Evolutionary conservation across 176 grass and related monocot species (phyloP), one percentile per base, ranked within the genome.

Genomic region (Paspalum notatum): DNA sequence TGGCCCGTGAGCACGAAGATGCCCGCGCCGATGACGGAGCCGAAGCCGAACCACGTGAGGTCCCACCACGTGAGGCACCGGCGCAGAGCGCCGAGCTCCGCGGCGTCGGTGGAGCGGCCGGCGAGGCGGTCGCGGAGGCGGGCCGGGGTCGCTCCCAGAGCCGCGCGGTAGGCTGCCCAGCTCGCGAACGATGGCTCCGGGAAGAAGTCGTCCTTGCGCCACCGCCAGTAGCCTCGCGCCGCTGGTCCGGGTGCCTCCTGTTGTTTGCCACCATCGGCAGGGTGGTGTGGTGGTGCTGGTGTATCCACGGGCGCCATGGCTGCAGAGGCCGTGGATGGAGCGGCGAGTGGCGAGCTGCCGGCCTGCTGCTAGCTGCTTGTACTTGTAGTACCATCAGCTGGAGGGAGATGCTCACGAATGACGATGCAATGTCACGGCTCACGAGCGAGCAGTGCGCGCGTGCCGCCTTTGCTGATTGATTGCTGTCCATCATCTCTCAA

Each of bases 1-100:
- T 91, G 83, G 0, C 92, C 92, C 0, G 92, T 91, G 49, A 94
- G 84, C 46, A 94, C 92, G 69, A 94, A 94, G 63, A 94, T 94
- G 6, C 92, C 92, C 12, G 92, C 79, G 4, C 92, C 92, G 71
- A 94, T 94, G 12, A 89, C 89, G 15, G 89, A 86, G 38, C 92
- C 92, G 57, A 94, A 74, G 56, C 92, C 89, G 75, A 94, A 94
- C 89, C 89, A 94, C 16, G 54, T 69, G 15, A 94, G 80, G 56
- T 94, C 92, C 89, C 89, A 94, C 92, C 92, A 91, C 16, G 89
- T 87, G 52, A 94, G 86, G 47, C 50, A 53, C 16, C 50, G 50
- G 47, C 47, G 47, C 47, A 49, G 47, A 0, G 44, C 44, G 7
- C 50, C 50, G 50, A 53, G 50, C 50, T 53, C 50, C 16, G 50